Evolutionary conservation across 1,139 yeast species (phyloP).

Genomic region (Spathaspora sp.): DNA sequence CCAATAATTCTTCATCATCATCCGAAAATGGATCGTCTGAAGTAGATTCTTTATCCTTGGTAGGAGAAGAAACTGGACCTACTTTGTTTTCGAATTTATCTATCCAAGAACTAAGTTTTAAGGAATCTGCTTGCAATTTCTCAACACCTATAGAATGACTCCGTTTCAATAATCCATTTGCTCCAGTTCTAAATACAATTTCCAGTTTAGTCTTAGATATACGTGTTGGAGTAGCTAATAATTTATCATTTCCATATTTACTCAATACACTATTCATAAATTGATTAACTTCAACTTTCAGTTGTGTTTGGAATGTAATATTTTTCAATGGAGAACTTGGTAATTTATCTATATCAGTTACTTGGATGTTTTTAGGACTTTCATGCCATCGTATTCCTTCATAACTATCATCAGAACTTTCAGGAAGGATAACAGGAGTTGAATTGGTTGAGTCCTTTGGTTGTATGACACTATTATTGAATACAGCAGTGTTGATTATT

Average conservation of each 20-base stretch:
- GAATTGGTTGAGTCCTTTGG: conserved; percentile 10
- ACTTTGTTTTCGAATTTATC: conserved; percentile 26
- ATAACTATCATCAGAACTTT: conserved; percentile 48
- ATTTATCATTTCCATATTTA: conserved; percentile 32
- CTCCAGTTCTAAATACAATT: not conserved
- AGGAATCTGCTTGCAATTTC: conserved; percentile 9
- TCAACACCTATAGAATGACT: conserved; percentile 32
- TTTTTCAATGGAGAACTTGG: conserved; percentile 40
- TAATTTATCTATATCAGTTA: not conserved
- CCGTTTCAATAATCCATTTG: conserved; percentile 16
- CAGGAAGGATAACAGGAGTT: conserved; percentile 15
- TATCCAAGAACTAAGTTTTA: conserved; percentile 30
- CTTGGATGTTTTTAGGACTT: conserved; percentile 22
- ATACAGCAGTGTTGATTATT: conserved; percentile 7
- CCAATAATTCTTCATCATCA: conserved; percentile 26
- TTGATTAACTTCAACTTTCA: conserved; percentile 21
- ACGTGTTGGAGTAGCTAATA: not conserved
- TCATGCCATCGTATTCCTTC: conserved; percentile 47
- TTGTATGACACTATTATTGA: conserved; percentile 5
- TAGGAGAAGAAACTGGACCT: not conserved
- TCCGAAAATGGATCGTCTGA: conserved; percentile 36
- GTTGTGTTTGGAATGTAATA: conserved; percentile 6
- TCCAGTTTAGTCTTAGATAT: conserved; percentile 2
- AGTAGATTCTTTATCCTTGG: not conserved
- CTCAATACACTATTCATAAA: conserved; percentile 36